phyloP scores from a whole-genome alignment of 2,329 filamentous ascomycete genomes.

The Colletotrichum australisinense region DNA sequence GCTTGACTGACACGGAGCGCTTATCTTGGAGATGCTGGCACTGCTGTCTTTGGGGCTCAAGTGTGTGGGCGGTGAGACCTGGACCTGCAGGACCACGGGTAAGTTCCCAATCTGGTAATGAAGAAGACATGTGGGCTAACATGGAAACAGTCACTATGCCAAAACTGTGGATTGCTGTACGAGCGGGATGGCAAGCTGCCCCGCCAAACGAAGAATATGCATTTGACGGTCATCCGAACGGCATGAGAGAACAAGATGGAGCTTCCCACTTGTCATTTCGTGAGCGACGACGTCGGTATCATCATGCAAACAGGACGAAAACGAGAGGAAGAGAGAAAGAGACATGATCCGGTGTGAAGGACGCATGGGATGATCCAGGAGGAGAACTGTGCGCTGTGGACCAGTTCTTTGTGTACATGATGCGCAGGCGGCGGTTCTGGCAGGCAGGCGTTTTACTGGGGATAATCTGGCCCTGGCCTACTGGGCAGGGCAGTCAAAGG shows the following conservation, averaged over 20 bases:
- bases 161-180: conserved; percentile 91
- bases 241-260: conserved; percentile 4
- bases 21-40: conserved; percentile 88
- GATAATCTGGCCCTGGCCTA: conserved; percentile 22
- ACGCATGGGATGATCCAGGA: conserved; percentile 45
- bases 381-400: not conserved
- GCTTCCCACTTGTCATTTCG: not conserved
- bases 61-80: conserved; percentile 95
- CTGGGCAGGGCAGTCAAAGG: conserved; percentile 26
- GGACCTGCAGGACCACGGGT: conserved; percentile 87
- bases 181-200: conserved; percentile 89
- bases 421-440: conserved; percentile 16
- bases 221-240: conserved; percentile 33
- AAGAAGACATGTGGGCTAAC: conserved; percentile 1
- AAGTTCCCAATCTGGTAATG: conserved; percentile 53
- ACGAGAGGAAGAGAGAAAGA: not conserved
- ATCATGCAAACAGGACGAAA: not conserved
- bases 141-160: conserved; percentile 78
- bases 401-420: conserved; percentile 20
- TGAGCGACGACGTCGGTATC: not conserved
- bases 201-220: conserved; percentile 37
- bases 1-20: conserved; percentile 81
- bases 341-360: not conserved
- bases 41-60: conserved; percentile 87
- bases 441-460: conserved; percentile 28